Evolutionary conservation across 2,329 filamentous ascomycete species (phyloP).

Genomic region (Cytospora piceae): DNA sequence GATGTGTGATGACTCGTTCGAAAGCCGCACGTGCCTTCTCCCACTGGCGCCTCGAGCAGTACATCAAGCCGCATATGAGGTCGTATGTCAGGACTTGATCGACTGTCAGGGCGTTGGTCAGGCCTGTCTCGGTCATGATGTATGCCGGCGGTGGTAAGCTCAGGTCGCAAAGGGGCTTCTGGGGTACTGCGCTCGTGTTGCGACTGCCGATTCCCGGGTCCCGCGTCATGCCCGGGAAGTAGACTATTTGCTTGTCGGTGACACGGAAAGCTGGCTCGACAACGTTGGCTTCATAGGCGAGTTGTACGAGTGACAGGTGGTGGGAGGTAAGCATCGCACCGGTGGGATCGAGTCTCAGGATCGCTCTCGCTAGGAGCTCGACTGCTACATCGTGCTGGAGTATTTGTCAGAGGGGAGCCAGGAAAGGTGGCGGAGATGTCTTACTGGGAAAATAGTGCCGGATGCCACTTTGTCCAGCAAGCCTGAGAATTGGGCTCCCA

Average conservation of each 20-base stretch:
- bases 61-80: constrained; percentile 65
- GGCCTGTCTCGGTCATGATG: constrained; percentile 61
- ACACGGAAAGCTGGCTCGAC: constrained; percentile 62
- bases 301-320: constrained; percentile 60
- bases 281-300: constrained; percentile 60
- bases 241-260: constrained; percentile 68
- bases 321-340: constrained; percentile 67
- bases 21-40: constrained; percentile 63
- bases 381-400: constrained; percentile 51
- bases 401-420: neutral
- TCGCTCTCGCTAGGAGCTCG: constrained; percentile 52
- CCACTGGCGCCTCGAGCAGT: constrained; percentile 66
- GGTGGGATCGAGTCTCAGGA: constrained; percentile 69
- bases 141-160: constrained; percentile 55
- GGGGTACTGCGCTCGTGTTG: constrained; percentile 31
- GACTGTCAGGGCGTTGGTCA: constrained; percentile 58
- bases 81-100: constrained; percentile 69
- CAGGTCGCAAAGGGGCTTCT: constrained; percentile 50
- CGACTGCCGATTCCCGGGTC: constrained; percentile 33
- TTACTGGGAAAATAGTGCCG: constrained; percentile 49
- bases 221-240: constrained; percentile 57
- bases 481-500: constrained; percentile 46
- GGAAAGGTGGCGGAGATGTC: constrained; percentile 22
- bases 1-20: constrained; percentile 68
- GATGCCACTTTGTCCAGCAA: constrained; percentile 48